Conservation (phyloP, 495 filamentous ascomycete genomes). For the Podospora sp. region DNA sequence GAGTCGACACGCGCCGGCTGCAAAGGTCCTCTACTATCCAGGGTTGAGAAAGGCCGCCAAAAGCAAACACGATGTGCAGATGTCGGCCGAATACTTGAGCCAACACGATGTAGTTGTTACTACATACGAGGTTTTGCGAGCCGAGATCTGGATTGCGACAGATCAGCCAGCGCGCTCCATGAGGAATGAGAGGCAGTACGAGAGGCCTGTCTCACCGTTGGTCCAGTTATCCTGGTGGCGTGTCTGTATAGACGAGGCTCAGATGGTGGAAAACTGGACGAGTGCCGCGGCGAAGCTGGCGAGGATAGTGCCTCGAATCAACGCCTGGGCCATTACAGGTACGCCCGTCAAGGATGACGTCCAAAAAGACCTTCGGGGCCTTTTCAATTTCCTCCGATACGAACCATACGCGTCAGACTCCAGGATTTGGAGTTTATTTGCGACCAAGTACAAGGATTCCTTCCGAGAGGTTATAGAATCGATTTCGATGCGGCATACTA, state of each 20-base stretch:
- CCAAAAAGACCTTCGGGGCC: slow-evolving; percentile 64
- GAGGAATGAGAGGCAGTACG: slow-evolving; percentile 67
- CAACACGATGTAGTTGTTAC: slow-evolving; percentile 82
- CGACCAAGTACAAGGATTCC: slow-evolving; percentile 56
- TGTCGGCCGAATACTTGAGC: slow-evolving; percentile 54
- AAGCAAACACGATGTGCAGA: slow-evolving; percentile 27
- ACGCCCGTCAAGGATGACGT: slow-evolving; percentile 84
- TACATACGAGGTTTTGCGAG: slow-evolving; percentile 76
- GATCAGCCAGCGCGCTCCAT: slow-evolving; percentile 64
- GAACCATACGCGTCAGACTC: slow-evolving; percentile 68
- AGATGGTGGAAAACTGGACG: slow-evolving; percentile 89
- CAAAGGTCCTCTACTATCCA: slow-evolving; percentile 46
- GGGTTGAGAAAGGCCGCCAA: slow-evolving; percentile 48
- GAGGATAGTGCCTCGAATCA: slow-evolving; percentile 74
- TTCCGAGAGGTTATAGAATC: slow-evolving; percentile 66
- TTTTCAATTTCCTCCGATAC: slow-evolving; percentile 78
- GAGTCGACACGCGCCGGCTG: slow-evolving; percentile 55
- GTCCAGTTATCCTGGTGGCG: slow-evolving; percentile 87
- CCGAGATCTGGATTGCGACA: slow-evolving; percentile 76
- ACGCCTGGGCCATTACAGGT: slow-evolving; percentile 92
- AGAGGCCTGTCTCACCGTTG: slow-evolving; percentile 71
- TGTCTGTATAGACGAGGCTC: slow-evolving; percentile 90
- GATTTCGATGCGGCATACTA: slow-evolving; percentile 83
- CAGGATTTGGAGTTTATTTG: slow-evolving; percentile 68
- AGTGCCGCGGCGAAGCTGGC: slow-evolving; percentile 82